Evolutionary conservation across 2,329 filamentous ascomycete species (phyloP), one percentile per base, ranked within the genome.

Genomic region (Basipetospora chlamydospora): DNA sequence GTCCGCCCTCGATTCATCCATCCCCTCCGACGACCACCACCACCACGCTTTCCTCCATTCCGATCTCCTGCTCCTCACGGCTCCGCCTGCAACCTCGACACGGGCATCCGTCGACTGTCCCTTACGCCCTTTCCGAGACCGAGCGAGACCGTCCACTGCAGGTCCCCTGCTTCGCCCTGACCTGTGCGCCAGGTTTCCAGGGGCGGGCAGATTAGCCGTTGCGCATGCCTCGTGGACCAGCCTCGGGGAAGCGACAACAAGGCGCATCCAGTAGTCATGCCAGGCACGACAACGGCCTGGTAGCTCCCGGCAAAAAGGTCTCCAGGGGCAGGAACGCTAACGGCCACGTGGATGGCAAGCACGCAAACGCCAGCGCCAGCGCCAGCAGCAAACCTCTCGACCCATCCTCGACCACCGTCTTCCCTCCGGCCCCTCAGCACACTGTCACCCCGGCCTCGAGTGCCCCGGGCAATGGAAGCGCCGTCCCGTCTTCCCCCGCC

Each of bases 281-380:
- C 28, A 33, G 33, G 28, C 75, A 76, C 63, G 79, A 79, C 60
- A 73, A 83, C 78, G 85, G 84, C 53, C 68, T 85, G 57, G 80
- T 86, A 68, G 77, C 77, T 51, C 54, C 58, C 41, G 54, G 51
- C 35, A 61, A 57, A 47, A 58, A 58, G 48, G 45, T 49, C 39
- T 46, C 52, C 31, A 52, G 50, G 45, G 59, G 50, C 44, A 71
- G 66, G 57, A 65, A 59, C 51, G 60, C n/a, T n/a, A n/a, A 63
- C 49, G 54, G 52, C 45, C 59, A 59, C 43, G 49, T 60, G 49
- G 58, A 66, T 50, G 50, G 48, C 39, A 53, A 53, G 47, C n/a
- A n/a, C n/a, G 44, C 50, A 40, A 45, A 47, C 44, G 56, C 59
- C 39, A 25, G 6, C 20, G n/a, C 42, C 47, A 41, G 50, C 41